A percentile compares a stretch with the other conserved stretches of the same genome.
These are phyloP conservation scores for Herpetomonas tarakana DNA, from an alignment of 208 protist species.

Conservation along the genomic window DNA sequence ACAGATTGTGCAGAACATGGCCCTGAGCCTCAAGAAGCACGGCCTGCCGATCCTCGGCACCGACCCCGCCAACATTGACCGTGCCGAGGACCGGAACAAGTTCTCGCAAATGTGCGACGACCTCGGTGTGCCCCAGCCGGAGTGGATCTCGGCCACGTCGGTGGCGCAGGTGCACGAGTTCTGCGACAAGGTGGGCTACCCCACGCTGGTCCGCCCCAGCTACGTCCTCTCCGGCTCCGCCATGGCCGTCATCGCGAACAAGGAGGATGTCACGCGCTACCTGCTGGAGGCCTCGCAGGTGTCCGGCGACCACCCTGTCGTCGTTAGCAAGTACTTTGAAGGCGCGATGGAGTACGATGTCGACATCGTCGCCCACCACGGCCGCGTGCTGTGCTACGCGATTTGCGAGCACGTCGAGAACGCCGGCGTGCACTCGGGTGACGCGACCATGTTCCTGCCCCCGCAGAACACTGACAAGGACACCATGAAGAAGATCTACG, in stretches of 20 bases:
- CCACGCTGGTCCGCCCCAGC: slow-evolving; percentile 94
- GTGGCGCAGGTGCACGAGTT: slow-evolving; percentile 91
- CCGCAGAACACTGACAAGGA: slow-evolving; percentile 86
- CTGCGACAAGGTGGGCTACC: slow-evolving; percentile 92
- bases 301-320: slow-evolving; percentile 91
- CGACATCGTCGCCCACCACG: slow-evolving; percentile 97
- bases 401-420: slow-evolving; percentile 99
- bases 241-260: slow-evolving; percentile 95
- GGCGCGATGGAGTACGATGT: slow-evolving; percentile 98
- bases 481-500: slow-evolving; percentile 80
- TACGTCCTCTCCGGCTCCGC: slow-evolving; percentile 98
- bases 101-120: slow-evolving; percentile 93
- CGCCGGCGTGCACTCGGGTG: slow-evolving; percentile 97
- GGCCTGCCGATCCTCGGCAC: slow-evolving; percentile 96
- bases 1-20: slow-evolving; percentile 99
- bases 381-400: slow-evolving; percentile 94
- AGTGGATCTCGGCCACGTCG: slow-evolving; percentile 94
- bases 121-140: slow-evolving; percentile 95
- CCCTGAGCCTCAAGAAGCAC: slow-evolving; percentile 86
- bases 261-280: slow-evolving; percentile 92
- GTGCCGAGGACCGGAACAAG: slow-evolving; percentile 96
- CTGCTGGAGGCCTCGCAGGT: slow-evolving; percentile 91
- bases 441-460: slow-evolving; percentile 96
- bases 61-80: slow-evolving; percentile 95
- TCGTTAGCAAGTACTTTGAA: slow-evolving; percentile 98